Percentiles rank a stretch among this genome's conserved stretches.
phyloP scores from a whole-genome alignment of 1,139 yeast species.

The Hyphopichia burtonii region DNA sequence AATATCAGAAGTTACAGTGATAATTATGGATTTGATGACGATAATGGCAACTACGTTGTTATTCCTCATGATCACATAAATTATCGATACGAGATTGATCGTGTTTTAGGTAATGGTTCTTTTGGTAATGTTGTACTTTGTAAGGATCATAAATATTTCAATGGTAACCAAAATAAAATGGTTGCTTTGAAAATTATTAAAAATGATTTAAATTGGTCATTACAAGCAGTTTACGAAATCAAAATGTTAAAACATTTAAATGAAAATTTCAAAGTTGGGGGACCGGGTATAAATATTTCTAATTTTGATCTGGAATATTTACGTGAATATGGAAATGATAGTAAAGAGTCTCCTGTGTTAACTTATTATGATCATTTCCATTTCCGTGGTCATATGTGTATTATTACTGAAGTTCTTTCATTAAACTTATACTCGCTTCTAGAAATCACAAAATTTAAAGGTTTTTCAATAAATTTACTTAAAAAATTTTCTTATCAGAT shows the following conservation, averaged over 20 bases:
- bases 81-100: conserved; percentile 65
- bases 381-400: conserved; percentile 82
- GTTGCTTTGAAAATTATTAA: conserved; percentile 80
- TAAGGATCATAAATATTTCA: conserved; percentile 59
- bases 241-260: conserved; percentile 57
- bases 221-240: conserved; percentile 79
- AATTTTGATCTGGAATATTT: conserved; percentile 12
- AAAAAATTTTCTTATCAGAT: conserved; percentile 54
- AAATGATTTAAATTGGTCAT: conserved; percentile 69
- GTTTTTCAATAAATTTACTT: conserved; percentile 55
- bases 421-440: conserved; percentile 66
- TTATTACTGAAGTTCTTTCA: conserved; percentile 71
- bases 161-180: conserved; percentile 17
- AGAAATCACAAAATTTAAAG: conserved; percentile 59
- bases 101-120: conserved; percentile 72
- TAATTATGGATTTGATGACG: conserved; percentile 77
- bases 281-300: conserved; percentile 3
- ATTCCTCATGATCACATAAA: conserved; percentile 69
- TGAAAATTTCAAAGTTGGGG: conserved; percentile 9
- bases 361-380: conserved; percentile 69
- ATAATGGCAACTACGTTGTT: conserved; percentile 59
- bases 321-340: conserved; percentile 10
- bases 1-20: conserved; percentile 43
- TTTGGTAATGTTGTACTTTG: conserved; percentile 81
- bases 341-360: conserved; percentile 39